Conservation (phyloP, 2,329 filamentous ascomycete species). For the Ambrosiella xylebori region DNA sequence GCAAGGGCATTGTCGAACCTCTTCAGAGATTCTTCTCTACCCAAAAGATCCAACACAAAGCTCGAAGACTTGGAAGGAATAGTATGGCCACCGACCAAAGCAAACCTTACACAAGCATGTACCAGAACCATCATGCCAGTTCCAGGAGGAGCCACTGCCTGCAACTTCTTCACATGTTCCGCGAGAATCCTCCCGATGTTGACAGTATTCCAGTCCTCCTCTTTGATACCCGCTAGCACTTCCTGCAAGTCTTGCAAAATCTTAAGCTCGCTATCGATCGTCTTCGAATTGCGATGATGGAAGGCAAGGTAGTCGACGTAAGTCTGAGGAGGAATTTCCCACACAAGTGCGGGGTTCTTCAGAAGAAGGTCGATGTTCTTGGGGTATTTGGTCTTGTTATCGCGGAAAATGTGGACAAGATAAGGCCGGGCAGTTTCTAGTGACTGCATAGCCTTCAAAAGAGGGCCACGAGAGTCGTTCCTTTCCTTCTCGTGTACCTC, state of each 20-base stretch:
- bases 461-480: background rate
- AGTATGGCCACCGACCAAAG: conserved; percentile 9
- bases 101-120: conserved; percentile 12
- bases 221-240: conserved; percentile 15
- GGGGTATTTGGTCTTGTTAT: conserved; percentile 11
- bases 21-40: conserved; percentile 19
- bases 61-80: conserved; percentile 12
- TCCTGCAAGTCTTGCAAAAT: conserved; percentile 11
- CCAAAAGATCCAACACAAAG: conserved; percentile 20
- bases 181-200: conserved; percentile 17
- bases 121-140: background rate
- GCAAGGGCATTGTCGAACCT: conserved; percentile 6
- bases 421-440: conserved; percentile 6
- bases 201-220: conserved; percentile 15
- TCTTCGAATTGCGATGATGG: background rate
- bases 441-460: background rate
- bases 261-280: background rate
- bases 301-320: conserved; percentile 15
- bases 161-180: background rate
- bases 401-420: conserved; percentile 9
- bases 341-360: conserved; percentile 24
- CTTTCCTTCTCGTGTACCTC: background rate
- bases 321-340: conserved; percentile 19
- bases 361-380: conserved; percentile 15
- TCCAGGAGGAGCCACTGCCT: background rate